Evolutionary conservation across 495 filamentous ascomycete genomes (phyloP).

Genomic region (Daldinia decipiens): DNA sequence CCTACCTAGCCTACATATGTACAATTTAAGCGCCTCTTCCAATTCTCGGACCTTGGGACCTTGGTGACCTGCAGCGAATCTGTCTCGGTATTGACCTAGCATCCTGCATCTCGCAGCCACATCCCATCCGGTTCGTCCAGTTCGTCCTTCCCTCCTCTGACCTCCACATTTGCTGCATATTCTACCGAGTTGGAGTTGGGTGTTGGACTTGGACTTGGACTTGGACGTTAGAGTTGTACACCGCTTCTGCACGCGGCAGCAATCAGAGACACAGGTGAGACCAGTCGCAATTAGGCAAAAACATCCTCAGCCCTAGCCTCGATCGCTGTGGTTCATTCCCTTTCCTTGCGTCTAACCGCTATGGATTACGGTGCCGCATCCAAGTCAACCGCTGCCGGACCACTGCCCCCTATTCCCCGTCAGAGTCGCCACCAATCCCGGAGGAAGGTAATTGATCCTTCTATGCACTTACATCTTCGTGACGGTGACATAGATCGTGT

Average conservation of each 20-base stretch:
- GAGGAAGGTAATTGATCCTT: constrained; percentile 52
- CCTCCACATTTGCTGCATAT: constrained; percentile 33
- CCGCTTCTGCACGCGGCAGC: constrained; percentile 29
- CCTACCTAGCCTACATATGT: constrained; percentile 12
- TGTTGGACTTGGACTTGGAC: constrained; percentile 1
- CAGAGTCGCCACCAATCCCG: constrained; percentile 50
- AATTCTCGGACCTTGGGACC: constrained; percentile 34
- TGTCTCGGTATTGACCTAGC: constrained; percentile 40
- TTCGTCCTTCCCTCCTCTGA: constrained; percentile 25
- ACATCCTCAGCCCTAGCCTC: constrained; percentile 37
- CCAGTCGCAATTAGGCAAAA: constrained; percentile 43
- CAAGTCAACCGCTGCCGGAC: constrained; percentile 31
- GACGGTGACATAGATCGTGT: constrained; percentile 48
- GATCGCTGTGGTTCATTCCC: constrained; percentile 27
- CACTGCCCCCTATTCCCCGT: constrained; percentile 47
- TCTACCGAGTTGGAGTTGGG: constrained; percentile 20
- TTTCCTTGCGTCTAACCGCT: constrained; percentile 33
- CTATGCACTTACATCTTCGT: constrained; percentile 48
- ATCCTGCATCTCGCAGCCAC: constrained; percentile 33
- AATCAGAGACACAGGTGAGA: constrained; percentile 37
- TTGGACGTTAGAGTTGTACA: constrained; percentile 23
- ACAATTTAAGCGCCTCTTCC: constrained; percentile 31
- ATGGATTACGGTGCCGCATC: constrained; percentile 38
- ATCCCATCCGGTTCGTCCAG: constrained; percentile 14
- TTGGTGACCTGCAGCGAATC: constrained; percentile 40